Base-by-base conservation (phyloP, 2,329 filamentous ascomycete species). In the Cercospora sesami region DNA sequence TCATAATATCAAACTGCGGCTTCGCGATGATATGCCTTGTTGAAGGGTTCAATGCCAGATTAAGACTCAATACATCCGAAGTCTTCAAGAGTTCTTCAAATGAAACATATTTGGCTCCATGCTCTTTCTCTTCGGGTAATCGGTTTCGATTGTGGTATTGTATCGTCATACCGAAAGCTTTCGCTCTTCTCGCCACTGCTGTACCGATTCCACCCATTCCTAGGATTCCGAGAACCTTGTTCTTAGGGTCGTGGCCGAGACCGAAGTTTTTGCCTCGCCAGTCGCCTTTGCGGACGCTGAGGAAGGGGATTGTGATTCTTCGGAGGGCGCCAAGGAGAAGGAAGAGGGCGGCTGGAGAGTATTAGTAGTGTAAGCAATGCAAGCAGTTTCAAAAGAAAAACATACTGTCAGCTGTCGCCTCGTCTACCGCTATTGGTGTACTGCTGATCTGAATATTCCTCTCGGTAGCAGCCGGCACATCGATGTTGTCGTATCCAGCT, bases 171-270 rank as follows among this genome's bases (percentile, higher is more conserved):
- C 86, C 86, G 69, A 88, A 87, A 0, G 82, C 82, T 31, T 81
- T 81, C 3, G 84, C 85, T 51, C 84, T 81, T 23, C 77, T 75
- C 26, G 81, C 81, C 9, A 83, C 80, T 6, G 84, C 83, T 14
- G 81, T 79, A 2, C 86, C 86, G 58, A 89, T 88, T 9, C 86
- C 85, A 28, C 86, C 86, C 85, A 88, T 87, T 10, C 86, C 86
- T 1, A 89, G 77, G 66, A 88, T 86, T 5, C 86, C 86, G 73
- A 86, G 80, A 1, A 78, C 78, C 73, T 86, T 85, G 67, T 83
- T 82, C 72, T 83, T 82, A 2, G 84, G 84, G 64, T 86, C 84
- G 72, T 84, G 84, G 14, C 84, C 85, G 39, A 86, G 81, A 1
- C 76, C 77, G 53, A 83, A 80, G 42, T 77, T 73, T 18, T 79